Evolutionary conservation across 2,329 filamentous ascomycete genomes (phyloP).

Genomic region (Graphilbum ipis-grandicollis): DNA sequence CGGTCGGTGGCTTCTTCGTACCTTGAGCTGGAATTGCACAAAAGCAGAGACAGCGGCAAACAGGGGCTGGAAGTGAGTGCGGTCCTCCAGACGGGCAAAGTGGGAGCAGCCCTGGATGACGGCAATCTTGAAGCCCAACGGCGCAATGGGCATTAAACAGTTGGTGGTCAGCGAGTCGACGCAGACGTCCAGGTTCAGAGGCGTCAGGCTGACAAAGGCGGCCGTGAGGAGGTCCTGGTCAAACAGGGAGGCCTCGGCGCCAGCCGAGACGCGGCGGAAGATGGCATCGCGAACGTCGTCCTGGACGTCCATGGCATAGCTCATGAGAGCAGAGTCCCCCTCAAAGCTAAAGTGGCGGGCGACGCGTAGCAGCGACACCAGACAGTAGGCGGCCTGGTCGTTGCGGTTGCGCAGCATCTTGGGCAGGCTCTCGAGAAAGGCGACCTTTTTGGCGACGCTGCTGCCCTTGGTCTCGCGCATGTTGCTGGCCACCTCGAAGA

Average conservation of each 20-base stretch:
- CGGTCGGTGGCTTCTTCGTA: slow-evolving; percentile 13
- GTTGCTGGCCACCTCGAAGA: slow-evolving; percentile 53
- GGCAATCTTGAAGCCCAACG: slow-evolving; percentile 43
- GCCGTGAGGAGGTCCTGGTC: slow-evolving; percentile 50
- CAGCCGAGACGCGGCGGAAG: slow-evolving; percentile 34
- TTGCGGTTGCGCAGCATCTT: slow-evolving; percentile 48
- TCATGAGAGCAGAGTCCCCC: slow-evolving; percentile 41
- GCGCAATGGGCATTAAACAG: slow-evolving; percentile 39
- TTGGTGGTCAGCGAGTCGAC: slow-evolving; percentile 37
- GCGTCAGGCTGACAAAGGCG: slow-evolving; percentile 45
- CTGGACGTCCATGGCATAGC: slow-evolving; percentile 52
- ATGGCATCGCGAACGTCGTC: slow-evolving; percentile 50
- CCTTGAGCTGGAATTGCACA: slow-evolving; percentile 38
- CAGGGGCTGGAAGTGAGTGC: slow-evolving; percentile 32
- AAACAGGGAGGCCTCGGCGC: slow-evolving; percentile 30
- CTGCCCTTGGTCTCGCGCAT: slow-evolving; percentile 45
- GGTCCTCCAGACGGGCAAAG: slow-evolving; percentile 35
- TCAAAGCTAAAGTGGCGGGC: slow-evolving; percentile 47
- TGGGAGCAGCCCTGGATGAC: slow-evolving; percentile 45
- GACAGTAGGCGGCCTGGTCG: slow-evolving; percentile 48
- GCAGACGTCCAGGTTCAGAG: slow-evolving; percentile 41
- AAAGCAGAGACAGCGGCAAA: slow-evolving; percentile 38
- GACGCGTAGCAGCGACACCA: slow-evolving; percentile 43
- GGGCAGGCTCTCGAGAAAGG: slow-evolving; percentile 44
- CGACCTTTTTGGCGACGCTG: slow-evolving; percentile 47